Percentiles rank a stretch among this genome's conserved stretches.
Evolutionary conservation across 169 alveolate genomes (phyloP).

Genomic region (Cystoisospora suis): DNA sequence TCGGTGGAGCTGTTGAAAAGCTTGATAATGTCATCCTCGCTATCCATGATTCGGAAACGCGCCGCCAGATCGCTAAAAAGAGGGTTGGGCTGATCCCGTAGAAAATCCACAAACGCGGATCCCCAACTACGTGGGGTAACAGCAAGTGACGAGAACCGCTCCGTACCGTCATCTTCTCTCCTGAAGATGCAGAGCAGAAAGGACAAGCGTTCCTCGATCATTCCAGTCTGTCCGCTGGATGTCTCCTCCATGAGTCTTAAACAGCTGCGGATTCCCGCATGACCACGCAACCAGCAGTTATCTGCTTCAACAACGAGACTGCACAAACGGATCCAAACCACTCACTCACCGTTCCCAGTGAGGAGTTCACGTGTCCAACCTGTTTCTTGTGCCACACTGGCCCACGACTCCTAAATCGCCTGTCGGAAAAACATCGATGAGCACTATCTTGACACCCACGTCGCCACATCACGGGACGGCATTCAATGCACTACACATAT

Average conservation of each 20-base stretch:
- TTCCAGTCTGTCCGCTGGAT: not conserved
- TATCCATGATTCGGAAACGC: not conserved
- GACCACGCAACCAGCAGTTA: no score
- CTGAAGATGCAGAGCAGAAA: not conserved
- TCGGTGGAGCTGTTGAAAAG: not conserved
- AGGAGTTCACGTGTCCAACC: no score
- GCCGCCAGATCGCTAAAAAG: not conserved
- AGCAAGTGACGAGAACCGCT: not conserved
- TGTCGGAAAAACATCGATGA: no score
- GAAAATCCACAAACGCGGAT: not conserved
- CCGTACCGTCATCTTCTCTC: not conserved
- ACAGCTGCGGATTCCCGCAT: no score
- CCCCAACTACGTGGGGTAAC: not conserved
- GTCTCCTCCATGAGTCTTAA: not conserved
- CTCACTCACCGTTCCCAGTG: no score
- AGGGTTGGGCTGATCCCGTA: not conserved
- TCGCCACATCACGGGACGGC: no score
- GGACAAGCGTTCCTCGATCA: not conserved
- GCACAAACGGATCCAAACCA: no score
- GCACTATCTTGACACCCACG: no score
- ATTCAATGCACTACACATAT: no score
- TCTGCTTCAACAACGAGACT: no score
- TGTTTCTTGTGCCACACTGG: no score
- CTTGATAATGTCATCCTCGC: not conserved
- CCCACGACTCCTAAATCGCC: no score